Percentiles rank a stretch among this genome's conserved stretches.
Evolutionary conservation across 495 filamentous ascomycete species (phyloP).

Genomic region (Penicillium crystallinum): DNA sequence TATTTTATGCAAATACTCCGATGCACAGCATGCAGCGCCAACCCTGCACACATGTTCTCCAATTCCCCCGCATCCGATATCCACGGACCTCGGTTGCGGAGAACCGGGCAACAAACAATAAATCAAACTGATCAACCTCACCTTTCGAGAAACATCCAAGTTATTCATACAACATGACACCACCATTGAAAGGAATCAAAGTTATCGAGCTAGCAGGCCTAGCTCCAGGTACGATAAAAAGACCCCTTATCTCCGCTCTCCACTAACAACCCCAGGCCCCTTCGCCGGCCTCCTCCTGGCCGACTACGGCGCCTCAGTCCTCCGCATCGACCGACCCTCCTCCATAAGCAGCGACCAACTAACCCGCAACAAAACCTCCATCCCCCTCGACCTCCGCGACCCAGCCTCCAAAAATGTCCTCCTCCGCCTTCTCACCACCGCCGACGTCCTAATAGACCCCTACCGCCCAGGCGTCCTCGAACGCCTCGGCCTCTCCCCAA

Average conservation of each 20-base stretch:
- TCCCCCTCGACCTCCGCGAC: slow-evolving; percentile 72
- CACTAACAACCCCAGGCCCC: slow-evolving; percentile 52
- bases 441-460: slow-evolving; percentile 86
- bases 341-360: slow-evolving; percentile 54
- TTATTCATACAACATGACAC: slow-evolving; percentile 11
- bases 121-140: background rate
- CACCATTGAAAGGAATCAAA: slow-evolving; percentile 59
- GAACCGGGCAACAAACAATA: slow-evolving; percentile 2
- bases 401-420: slow-evolving; percentile 56
- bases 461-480: slow-evolving; percentile 89
- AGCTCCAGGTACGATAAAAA: slow-evolving; percentile 63
- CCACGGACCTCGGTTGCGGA: slow-evolving; percentile 35
- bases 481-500: slow-evolving; percentile 68
- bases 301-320: slow-evolving; percentile 81
- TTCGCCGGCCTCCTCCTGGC: slow-evolving; percentile 86
- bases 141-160: background rate
- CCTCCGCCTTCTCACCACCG: slow-evolving; percentile 52
- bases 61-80: slow-evolving; percentile 24
- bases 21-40: background rate
- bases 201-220: slow-evolving; percentile 89
- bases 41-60: background rate
- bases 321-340: slow-evolving; percentile 74
- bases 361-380: slow-evolving; percentile 71
- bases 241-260: background rate
- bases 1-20: too few species aligned